Evolutionary conservation across 2,329 filamentous ascomycete species (phyloP), one percentile per base, ranked within the genome.

Genomic region (Metarhizium sp.): DNA sequence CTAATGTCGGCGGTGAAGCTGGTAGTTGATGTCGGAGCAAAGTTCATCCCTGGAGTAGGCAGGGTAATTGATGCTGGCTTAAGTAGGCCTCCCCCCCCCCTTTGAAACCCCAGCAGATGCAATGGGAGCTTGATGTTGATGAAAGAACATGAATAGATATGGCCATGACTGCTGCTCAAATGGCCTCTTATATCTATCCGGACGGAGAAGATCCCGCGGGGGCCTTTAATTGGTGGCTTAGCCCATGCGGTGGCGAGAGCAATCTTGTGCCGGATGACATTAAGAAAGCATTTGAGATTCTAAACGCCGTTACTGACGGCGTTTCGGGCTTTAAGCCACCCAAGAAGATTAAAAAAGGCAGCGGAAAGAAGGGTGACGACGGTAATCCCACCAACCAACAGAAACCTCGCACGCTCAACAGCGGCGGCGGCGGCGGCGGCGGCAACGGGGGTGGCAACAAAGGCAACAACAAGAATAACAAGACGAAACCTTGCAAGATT

Each of bases 171-270:
- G 53, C 53, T 18, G 53, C 53, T 14, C 38, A 52, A 32, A 38
- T 55, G 53, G 38, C 38, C 1, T 14, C 48, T 6, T 56, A 52
- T 36, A 30, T 53, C n/a, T 56, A 56, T 29, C 50, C 54, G 4
- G 34, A 56, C 2, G 45, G 14, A 18, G 54, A 56, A n/a, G 50
- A 56, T 20, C 51, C 54, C 14, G 54, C 40, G n/a, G 54, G 45
- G 20, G 54, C 54, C 3, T 56, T 56, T 32, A 30, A 46, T 1
- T 56, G 54, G 54, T 56, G 54, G 54, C 48, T 56, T 14, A 56
- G 51, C 25, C 54, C 54, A 2, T 56, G 54, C 34, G 54, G 51
- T 7, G 46, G 51, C 11, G 16, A 20, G 38, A 53, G 45, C n/a
- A 20, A 50, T 20, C 54, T 53, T n/a, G 51, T 56, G 34, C 54